Percentiles rank a stretch among this genome's conserved stretches.
Evolutionary conservation across 176 grass and related monocot genomes (phyloP).

Genomic region (Avena insularis): DNA sequence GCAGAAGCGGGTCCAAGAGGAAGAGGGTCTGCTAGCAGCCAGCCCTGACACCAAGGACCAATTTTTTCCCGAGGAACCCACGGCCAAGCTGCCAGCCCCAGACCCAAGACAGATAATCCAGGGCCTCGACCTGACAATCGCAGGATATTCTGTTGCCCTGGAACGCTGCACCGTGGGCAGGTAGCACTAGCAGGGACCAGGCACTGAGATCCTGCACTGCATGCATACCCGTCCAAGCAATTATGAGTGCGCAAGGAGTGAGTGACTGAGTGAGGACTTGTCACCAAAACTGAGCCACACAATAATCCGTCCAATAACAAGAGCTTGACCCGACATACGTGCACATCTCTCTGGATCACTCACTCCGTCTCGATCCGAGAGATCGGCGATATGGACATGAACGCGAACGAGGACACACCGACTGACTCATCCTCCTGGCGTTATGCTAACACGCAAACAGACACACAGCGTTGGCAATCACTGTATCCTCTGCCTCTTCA

Average conservation of each 20-base stretch:
- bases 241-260: background rate
- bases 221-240: background rate
- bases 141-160: background rate
- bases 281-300: background rate
- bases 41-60: background rate
- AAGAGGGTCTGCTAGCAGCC: background rate
- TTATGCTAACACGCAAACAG: background rate
- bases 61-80: background rate
- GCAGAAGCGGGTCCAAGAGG: background rate
- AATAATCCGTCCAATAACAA: background rate
- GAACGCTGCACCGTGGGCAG: slow-evolving; percentile 21
- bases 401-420: background rate
- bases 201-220: slow-evolving; percentile 7
- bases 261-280: background rate
- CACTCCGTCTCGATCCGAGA: background rate
- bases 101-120: slow-evolving; percentile 25
- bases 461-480: background rate
- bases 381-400: slow-evolving; percentile 3
- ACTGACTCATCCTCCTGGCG: background rate
- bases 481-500: background rate
- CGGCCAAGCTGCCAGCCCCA: background rate
- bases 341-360: background rate
- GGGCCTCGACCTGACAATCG: slow-evolving; percentile 23
- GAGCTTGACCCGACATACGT: background rate
- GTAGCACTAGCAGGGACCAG: slow-evolving; percentile 14